Base-by-base conservation (phyloP, 371 early-diverging fungal genomes). In the Massospora cicadina region DNA sequence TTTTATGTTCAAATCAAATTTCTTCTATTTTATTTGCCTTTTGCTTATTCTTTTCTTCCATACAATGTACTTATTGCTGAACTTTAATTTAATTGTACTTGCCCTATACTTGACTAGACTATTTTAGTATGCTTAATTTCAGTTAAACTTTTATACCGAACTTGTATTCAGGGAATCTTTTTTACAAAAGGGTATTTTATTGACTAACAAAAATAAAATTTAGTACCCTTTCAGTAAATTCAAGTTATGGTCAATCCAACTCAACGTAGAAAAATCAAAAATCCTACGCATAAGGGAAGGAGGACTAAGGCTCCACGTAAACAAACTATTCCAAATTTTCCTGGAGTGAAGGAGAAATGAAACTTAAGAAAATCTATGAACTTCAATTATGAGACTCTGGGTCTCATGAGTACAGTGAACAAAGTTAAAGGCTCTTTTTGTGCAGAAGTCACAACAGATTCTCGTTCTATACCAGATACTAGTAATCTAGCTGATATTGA, bases 401-500 rank as follows among this genome's bases (percentile, higher is more conserved):
- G 63, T 5, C 63, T 63, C 27, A 23, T 3, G 13, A 3, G 27
- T 25, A 5, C 28, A 1, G 25, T 58, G 30, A 58, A 58, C 17
- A 29, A 29, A 26, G 26, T 5, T 1, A 58, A 25, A 1, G 58
- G 29, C 13, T 26, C 28, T 26, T 27, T 27, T 17, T 25, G 58
- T 25, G 27, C 5, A 17, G 13, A 43, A 5, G 23, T 63, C 29
- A 60, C 25, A 7, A 17, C 25, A 12, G 54, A 54, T n/a, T n/a
- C 33, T 32, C 17, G 28, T 1, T 24, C 43, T 32, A 24, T 24
- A 24, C 23, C 21, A 12, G 63, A 63, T 5, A 23, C 23, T 7
- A 27, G 31, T 12, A 60, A 60, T 60, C 21, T 60, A 66, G 71
- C 71, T 54, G 70, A 68, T 13, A 72, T 71, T 43, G 68, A 68